Base-by-base conservation (phyloP, 2,329 filamentous ascomycete species). In the Ampelomyces quisqualis region DNA sequence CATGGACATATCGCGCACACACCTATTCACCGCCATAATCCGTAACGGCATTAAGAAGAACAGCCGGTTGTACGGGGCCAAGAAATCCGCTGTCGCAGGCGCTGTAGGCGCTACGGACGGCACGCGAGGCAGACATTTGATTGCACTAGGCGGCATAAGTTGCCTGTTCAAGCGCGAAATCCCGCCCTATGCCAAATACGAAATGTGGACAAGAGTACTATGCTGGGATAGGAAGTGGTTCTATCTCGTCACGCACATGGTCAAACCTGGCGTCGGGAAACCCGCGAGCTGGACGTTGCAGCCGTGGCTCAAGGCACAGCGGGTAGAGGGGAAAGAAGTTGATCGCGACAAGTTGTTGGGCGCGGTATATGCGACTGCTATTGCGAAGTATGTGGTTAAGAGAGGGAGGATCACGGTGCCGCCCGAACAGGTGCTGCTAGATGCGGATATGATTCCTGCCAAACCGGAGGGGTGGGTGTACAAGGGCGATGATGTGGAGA, bases 321-420 rank as follows among this genome's bases (percentile, higher is more conserved):
- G 24, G 11, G 40, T 44, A 26, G 44, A 45, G 46, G 44, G 28
- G 13, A 40, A 58, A 17, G 51, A 58, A 5, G 54, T 60, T 5
- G 57, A 58, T 35, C 50, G 53, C 19, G 59, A 65, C 21, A 65
- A 64, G 42, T 45, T 75, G 17, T 66, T 66, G 44, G 68, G 69
- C 27, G 65, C 71, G 8, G 66, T 77, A n/a, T 76, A 69, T 47
- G 73, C 73, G 7, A 75, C 71, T n/a, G 72, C 69, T 6, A 62
- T 77, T 23, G 70, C 74, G 1, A 69, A 74, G 34, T 77, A 77
- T 47, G 74, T 77, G 2, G 70, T 75, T 44, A 77, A 77, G 58
- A 71, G 71, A 47, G 74, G 73, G 1, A 77, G 91, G 17, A 75
- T 93, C 58, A 97, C 91, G 0, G 81, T 97, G 3, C 82, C 90